A percentile compares a stretch with the other conserved stretches of the same genome.
Evolutionary conservation across 768 basidiomycete genomes (phyloP).

Genomic region (Crassisporium funariophilum): DNA sequence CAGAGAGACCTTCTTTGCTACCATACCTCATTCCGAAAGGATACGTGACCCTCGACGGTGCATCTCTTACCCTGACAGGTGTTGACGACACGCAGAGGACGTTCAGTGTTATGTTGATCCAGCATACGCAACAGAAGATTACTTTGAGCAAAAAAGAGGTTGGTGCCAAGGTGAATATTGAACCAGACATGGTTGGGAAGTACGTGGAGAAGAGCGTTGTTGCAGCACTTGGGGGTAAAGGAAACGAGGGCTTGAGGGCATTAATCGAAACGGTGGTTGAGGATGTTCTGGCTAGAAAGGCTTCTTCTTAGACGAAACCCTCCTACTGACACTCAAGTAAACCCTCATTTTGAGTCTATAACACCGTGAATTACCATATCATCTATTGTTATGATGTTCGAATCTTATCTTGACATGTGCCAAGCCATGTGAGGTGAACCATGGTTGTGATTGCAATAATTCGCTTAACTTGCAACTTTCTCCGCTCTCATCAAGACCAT

Average conservation of each 20-base stretch:
- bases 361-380: no score
- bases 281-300: constrained; percentile 51
- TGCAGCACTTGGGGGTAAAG: constrained; percentile 62
- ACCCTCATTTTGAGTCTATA: no score
- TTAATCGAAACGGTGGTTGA: constrained; percentile 63
- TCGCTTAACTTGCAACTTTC: background rate
- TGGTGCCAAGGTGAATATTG: constrained; percentile 89
- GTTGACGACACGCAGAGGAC: constrained; percentile 63
- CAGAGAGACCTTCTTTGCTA: constrained; percentile 62
- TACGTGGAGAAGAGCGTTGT: constrained; percentile 84
- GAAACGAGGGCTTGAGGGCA: constrained; percentile 45
- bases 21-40: constrained; percentile 92
- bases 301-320: constrained; percentile 2
- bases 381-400: no score
- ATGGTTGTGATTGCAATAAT: constrained; percentile 3
- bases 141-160: constrained; percentile 73
- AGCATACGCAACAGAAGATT: constrained; percentile 89
- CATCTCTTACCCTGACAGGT: constrained; percentile 86
- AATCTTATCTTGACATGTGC: constrained; percentile 13
- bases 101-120: constrained; percentile 94
- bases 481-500: constrained; percentile 6
- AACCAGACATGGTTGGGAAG: constrained; percentile 94
- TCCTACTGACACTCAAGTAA: no score
- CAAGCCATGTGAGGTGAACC: background rate
- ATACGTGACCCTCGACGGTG: constrained; percentile 92